phyloP scores from a whole-genome alignment of 768 basidiomycete genomes.

The Lentinula guzmanii region DNA sequence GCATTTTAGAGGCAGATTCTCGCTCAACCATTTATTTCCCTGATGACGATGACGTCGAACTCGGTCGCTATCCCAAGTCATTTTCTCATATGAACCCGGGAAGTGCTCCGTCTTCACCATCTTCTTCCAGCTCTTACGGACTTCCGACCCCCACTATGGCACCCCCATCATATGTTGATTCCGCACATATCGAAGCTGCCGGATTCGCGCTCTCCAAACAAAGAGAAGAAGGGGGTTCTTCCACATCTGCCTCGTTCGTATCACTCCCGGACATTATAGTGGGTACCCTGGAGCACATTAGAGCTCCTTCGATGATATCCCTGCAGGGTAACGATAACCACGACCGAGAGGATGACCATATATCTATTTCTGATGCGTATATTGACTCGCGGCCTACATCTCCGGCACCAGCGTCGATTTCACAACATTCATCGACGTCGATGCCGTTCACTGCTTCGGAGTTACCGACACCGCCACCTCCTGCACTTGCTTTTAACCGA shows the following conservation, averaged over 20 bases:
- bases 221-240: background rate
- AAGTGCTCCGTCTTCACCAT: background rate
- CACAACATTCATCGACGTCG: background rate
- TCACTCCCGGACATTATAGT: background rate
- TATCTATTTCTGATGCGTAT: slow-evolving; percentile 2
- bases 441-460: background rate
- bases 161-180: background rate
- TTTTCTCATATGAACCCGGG: background rate
- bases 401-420: background rate
- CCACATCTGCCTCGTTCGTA: background rate
- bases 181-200: background rate
- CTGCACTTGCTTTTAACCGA: background rate
- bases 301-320: background rate
- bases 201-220: background rate
- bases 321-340: background rate
- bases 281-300: background rate
- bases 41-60: background rate
- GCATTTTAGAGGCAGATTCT: background rate
- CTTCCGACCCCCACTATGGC: background rate
- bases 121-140: background rate
- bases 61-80: background rate
- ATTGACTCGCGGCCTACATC: background rate
- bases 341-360: background rate
- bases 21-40: background rate
- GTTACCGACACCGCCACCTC: background rate